Evolutionary conservation across 2,329 filamentous ascomycete genomes (phyloP).

Genomic region (Rhinocladiella similis): DNA sequence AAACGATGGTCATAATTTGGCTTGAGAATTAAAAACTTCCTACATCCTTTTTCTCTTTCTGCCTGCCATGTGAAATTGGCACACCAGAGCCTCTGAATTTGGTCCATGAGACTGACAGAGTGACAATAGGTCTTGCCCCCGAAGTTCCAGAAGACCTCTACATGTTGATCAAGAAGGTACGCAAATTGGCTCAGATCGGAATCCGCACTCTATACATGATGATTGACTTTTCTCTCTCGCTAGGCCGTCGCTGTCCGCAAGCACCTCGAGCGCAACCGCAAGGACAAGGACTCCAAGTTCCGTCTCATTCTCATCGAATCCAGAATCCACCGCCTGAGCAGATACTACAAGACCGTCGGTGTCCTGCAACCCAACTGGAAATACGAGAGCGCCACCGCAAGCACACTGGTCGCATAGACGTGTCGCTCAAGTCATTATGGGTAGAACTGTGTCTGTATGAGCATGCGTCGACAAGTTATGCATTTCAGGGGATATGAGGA

Average conservation of each 20-base stretch:
- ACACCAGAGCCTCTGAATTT: constrained; percentile 70
- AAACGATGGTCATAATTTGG: not conserved
- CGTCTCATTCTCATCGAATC: constrained; percentile 99
- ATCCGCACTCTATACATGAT: not conserved
- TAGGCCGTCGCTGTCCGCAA: constrained; percentile 98
- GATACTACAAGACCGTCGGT: constrained; percentile 98
- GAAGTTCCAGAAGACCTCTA: constrained; percentile 99
- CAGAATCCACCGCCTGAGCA: constrained; percentile 98
- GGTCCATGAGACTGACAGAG: constrained; percentile 85
- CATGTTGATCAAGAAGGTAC: constrained; percentile 99
- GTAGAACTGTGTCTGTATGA: too few relatives aligned
- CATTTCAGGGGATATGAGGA: too few relatives aligned
- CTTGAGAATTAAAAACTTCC: too few relatives aligned
- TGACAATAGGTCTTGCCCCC: constrained; percentile 94
- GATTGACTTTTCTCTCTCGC: not conserved
- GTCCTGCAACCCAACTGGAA: constrained; percentile 89
- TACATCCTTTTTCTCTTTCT: not conserved
- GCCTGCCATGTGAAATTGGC: constrained; percentile 4
- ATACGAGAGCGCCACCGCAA: constrained; percentile 97
- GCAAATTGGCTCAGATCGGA: constrained; percentile 16
- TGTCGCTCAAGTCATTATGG: not conserved
- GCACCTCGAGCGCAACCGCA: constrained; percentile 99
- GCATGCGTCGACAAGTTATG: too few relatives aligned
- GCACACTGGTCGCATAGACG: constrained; percentile 84
- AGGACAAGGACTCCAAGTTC: constrained; percentile 99